Evolutionary conservation across 164 flowering plant genomes (phyloP).

Genomic region (Akebia trifoliata): DNA sequence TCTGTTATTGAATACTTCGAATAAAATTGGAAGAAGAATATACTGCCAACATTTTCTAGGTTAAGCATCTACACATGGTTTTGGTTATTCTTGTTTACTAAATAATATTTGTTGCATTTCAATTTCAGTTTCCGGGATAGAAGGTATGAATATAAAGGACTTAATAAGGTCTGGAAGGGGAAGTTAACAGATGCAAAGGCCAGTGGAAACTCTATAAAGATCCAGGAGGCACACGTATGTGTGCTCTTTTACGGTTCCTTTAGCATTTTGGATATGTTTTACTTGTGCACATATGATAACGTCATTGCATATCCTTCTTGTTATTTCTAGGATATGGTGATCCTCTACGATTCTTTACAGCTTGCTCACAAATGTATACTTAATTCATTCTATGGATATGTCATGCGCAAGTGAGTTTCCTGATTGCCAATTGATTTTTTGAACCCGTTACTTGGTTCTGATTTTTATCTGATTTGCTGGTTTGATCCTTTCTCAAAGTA

Average conservation of each 20-base stretch:
- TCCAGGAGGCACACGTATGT: slow-evolving; percentile 94
- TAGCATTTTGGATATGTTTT: background rate
- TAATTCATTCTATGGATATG: slow-evolving; percentile 98
- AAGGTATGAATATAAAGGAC: slow-evolving; percentile 98
- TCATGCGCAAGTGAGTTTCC: slow-evolving; percentile 93
- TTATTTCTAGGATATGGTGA: slow-evolving; percentile 87
- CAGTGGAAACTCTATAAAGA: slow-evolving; percentile 81
- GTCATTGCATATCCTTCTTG: background rate
- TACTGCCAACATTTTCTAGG: background rate
- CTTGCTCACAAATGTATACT: slow-evolving; percentile 99
- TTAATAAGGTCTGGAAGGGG: slow-evolving; percentile 97
- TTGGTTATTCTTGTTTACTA: background rate
- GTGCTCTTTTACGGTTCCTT: background rate
- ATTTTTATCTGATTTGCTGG: background rate
- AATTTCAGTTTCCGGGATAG: slow-evolving; percentile 90
- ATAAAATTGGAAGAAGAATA: background rate
- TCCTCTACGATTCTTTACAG: slow-evolving; percentile 94
- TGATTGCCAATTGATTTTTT: slow-evolving; percentile 4
- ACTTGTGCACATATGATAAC: background rate
- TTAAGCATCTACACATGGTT: background rate
- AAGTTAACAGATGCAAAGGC: slow-evolving; percentile 85
- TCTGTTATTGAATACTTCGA: background rate
- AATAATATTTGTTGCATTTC: slow-evolving; percentile 6
- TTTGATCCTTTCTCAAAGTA: slow-evolving; percentile 7
- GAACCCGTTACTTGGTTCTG: slow-evolving; percentile 2